A percentile compares a stretch with the other conserved stretches of the same genome.
These are phyloP conservation scores for Drosera capensis DNA, from an alignment of 148 eudicot species.

Conservation along the genomic window DNA sequence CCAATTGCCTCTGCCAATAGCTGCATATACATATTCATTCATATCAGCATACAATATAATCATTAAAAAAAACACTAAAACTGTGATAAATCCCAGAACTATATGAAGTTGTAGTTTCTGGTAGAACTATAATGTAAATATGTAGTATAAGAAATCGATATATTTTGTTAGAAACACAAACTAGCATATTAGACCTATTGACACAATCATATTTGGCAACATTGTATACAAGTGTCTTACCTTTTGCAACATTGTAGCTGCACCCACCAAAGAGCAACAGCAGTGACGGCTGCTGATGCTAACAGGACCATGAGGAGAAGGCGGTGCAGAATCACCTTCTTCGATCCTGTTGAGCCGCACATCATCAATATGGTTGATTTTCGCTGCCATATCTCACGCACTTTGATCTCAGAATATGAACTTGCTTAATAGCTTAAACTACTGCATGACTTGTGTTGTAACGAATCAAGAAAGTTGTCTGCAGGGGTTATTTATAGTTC, in stretches of 20 bases:
- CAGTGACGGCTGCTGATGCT: not conserved
- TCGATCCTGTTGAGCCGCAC: not conserved
- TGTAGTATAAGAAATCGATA: too few relatives aligned
- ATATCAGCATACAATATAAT: not conserved
- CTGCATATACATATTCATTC: constrained; percentile 11
- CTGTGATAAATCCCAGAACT: not conserved
- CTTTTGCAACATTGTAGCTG: not conserved
- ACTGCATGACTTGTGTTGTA: not conserved
- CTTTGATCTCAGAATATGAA: not conserved
- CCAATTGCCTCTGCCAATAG: constrained; percentile 31
- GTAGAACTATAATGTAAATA: too few relatives aligned
- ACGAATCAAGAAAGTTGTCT: not conserved
- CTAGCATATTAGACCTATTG: not conserved
- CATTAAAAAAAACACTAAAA: too few relatives aligned
- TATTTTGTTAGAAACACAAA: not conserved
- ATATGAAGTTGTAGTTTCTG: too few relatives aligned
- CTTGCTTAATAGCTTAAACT: not conserved
- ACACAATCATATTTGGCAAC: not conserved
- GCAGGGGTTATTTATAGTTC: too few relatives aligned
- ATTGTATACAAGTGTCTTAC: not conserved
- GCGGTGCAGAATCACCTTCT: not conserved
- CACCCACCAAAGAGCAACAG: not conserved
- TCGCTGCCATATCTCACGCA: not conserved
- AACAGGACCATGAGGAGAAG: not conserved
- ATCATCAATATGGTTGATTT: not conserved